Base-by-base conservation (phyloP, 1,139 yeast genomes). In the Geotrichum cucujoidarum region DNA sequence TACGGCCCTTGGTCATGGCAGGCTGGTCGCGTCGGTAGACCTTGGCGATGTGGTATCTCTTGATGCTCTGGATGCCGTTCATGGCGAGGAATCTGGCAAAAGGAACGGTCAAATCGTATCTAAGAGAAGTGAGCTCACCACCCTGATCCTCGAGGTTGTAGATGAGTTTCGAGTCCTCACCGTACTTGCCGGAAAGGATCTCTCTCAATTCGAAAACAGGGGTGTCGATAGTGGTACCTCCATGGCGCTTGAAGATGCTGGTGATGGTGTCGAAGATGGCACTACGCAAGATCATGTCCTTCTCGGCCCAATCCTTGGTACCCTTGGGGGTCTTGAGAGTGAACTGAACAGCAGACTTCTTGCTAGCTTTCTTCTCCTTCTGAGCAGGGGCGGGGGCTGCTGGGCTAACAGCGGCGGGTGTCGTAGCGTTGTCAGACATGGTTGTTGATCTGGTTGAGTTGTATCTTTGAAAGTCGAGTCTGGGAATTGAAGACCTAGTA, bases 21-120 rank as follows among this genome's bases (percentile, higher is more conserved):
- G 98, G 98, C 69, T 92, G 98, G 66, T 92, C 98, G 71, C 98
- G 83, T 72, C 98, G 80, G 71, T 92, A 92, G 48, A 92, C 98
- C 69, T 92, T 92, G 59, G 98, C 98, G 57, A 92, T 87, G 71
- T 92, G 98, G 68, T 81, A 92, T 65, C 98, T 78, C 71, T 92
- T 92, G 69, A 92, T 92, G 64, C 75, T 79, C 60, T 87, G 83
- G 54, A 92, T 77, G 61, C 87, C 88, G 72, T 92, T 92, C 83
- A 88, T 84, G 31, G 98, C 98, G 49, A 92, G 95, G 63, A 78
- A 92, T 66, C 98, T 78, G 11, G 98, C 98, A 71, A 92, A 92
- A 48, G 98, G 98, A 40, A 92, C 98, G 0, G 98, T 92, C 67
- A 92, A 76, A 67, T 92, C 98, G 65, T 92, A 92, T 68, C 98